phyloP scores from a whole-genome alignment of 2,329 filamentous ascomycete genomes.

The Hymenoscyphus infarciens region DNA sequence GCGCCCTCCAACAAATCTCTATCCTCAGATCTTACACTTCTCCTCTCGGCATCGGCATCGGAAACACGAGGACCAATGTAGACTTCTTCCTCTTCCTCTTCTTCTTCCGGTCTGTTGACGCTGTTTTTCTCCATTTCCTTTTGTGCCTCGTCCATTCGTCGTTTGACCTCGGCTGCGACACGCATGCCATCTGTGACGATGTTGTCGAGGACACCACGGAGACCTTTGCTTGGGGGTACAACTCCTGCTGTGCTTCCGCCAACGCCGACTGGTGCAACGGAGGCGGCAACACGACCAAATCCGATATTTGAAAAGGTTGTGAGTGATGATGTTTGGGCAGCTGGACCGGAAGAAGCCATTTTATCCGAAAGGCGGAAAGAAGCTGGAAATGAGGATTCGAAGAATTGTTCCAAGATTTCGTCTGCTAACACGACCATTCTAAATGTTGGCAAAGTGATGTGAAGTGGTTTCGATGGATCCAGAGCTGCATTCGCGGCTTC shows the following conservation, averaged over 20 bases:
- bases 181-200: slow-evolving; percentile 98
- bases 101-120: slow-evolving; percentile 61
- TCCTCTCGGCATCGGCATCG: slow-evolving; percentile 55
- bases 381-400: slow-evolving; percentile 89
- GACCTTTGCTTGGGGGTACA: slow-evolving; percentile 58
- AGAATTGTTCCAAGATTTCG: slow-evolving; percentile 93
- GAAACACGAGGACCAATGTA: slow-evolving; percentile 45
- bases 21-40: slow-evolving; percentile 64
- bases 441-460: slow-evolving; percentile 96
- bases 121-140: slow-evolving; percentile 84
- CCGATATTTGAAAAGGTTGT: slow-evolving; percentile 80
- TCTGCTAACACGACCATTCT: slow-evolving; percentile 97
- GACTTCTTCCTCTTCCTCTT: slow-evolving; percentile 67
- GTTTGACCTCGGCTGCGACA: slow-evolving; percentile 85
- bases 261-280: slow-evolving; percentile 38
- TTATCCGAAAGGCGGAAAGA: slow-evolving; percentile 84
- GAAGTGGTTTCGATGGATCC: slow-evolving; percentile 86
- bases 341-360: slow-evolving; percentile 38
- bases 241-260: slow-evolving; percentile 29
- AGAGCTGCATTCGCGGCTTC: slow-evolving; percentile 84
- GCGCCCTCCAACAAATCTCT: slow-evolving; percentile 69
- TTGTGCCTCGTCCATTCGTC: slow-evolving; percentile 94
- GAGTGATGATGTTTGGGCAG: slow-evolving; percentile 62
- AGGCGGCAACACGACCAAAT: slow-evolving; percentile 45
- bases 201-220: slow-evolving; percentile 91